Percentiles rank a stretch among this genome's conserved stretches.
Conservation (phyloP, 192 early-diverging fungal species). For the Dispira parvispora region DNA sequence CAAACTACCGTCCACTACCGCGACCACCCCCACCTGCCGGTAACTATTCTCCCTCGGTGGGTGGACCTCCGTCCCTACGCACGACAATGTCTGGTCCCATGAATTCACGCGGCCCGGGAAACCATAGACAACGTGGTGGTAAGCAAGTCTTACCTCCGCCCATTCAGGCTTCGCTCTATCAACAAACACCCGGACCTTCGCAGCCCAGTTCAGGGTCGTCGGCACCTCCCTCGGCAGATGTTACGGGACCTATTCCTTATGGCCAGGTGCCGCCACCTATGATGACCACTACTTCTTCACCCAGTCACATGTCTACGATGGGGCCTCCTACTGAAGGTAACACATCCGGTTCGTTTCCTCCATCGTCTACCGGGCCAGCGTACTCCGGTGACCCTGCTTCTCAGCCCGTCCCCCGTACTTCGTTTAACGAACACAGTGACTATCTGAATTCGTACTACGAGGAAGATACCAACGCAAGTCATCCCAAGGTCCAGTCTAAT, state of each 20-base stretch:
- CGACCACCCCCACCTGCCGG: neutral
- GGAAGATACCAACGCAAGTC: neutral
- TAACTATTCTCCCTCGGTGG: neutral
- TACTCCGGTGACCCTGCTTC: neutral
- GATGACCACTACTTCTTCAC: neutral
- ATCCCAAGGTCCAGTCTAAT: neutral
- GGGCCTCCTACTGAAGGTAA: neutral
- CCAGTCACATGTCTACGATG: neutral
- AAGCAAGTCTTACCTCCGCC: neutral
- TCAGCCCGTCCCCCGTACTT: neutral
- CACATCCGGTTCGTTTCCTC: neutral
- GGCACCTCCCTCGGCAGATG: neutral
- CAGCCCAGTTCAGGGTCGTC: neutral
- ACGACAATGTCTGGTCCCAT: neutral
- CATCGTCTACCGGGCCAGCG: neutral
- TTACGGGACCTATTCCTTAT: neutral
- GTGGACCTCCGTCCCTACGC: neutral
- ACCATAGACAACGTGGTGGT: neutral
- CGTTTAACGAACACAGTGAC: neutral
- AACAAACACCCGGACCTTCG: neutral
- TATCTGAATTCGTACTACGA: constrained; percentile 5
- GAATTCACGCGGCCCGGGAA: no score
- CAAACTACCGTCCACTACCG: neutral
- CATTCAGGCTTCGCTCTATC: neutral
- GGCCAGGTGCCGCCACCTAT: neutral